Conservation (phyloP, 2,329 filamentous ascomycete genomes). For the Penicillium vulpinum region DNA sequence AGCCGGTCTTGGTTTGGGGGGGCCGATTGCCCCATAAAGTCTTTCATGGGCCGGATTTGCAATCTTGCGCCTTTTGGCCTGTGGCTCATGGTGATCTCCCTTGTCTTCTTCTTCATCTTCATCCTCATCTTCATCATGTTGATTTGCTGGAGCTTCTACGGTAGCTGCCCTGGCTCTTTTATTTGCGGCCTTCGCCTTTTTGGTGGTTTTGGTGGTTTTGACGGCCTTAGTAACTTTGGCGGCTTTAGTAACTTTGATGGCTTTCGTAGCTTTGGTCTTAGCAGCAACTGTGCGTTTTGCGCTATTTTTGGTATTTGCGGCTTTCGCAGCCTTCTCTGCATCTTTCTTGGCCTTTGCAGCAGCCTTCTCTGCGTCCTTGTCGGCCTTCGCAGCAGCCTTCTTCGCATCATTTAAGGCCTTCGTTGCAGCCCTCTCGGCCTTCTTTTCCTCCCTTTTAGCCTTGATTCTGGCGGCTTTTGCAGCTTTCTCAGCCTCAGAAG, state of each 20-base stretch:
- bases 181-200: background rate
- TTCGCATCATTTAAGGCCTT: background rate
- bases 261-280: background rate
- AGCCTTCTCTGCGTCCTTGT: background rate
- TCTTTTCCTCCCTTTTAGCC: background rate
- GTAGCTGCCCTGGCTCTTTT: background rate
- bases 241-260: background rate
- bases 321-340: background rate
- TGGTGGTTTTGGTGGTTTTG: background rate
- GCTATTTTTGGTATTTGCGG: background rate
- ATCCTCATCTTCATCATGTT: constrained; percentile 5
- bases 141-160: background rate
- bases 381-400: background rate
- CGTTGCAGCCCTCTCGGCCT: background rate
- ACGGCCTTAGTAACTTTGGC: background rate
- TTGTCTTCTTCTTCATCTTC: constrained; percentile 9
- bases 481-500: background rate
- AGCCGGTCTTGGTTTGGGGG: background rate
- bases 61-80: background rate
- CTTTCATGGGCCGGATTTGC: too few relatives aligned
- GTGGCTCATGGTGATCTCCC: background rate
- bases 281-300: background rate
- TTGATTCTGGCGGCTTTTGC: background rate
- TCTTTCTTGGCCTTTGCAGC: background rate
- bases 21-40: background rate